Conservation (phyloP, 225 moss, liverwort and hornwort genomes). For the Bryoerythrophyllum caledonicum region DNA sequence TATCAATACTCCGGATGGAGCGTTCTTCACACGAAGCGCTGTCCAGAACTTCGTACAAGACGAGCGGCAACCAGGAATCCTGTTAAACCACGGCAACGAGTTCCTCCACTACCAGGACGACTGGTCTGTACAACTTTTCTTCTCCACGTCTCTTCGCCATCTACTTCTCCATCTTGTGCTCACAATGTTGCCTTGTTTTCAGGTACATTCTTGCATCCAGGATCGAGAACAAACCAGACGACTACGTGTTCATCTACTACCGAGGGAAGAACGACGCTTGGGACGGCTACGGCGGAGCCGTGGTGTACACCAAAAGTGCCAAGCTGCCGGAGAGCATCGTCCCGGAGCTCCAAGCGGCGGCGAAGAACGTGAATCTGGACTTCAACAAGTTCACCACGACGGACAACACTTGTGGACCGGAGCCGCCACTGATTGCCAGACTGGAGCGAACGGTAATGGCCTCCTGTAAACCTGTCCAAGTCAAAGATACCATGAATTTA, state of each 20-base stretch:
- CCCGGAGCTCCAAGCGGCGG: conserved; percentile 67
- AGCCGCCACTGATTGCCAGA: conserved; percentile 76
- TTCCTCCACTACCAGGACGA: conserved; percentile 97
- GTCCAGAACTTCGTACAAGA: conserved; percentile 87
- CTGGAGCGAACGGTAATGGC: conserved; percentile 64
- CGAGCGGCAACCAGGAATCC: conserved; percentile 59
- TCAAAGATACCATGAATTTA: too few species aligned
- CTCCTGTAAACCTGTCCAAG: background rate
- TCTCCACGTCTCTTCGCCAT: background rate
- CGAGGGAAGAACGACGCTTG: conserved; percentile 96
- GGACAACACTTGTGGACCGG: conserved; percentile 85
- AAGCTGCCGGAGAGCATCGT: conserved; percentile 70
- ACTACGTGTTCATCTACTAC: conserved; percentile 83
- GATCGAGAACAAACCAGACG: conserved; percentile 69
- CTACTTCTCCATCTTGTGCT: background rate
- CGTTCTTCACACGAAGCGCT: conserved; percentile 77
- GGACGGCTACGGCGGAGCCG: conserved; percentile 99
- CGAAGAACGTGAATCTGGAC: conserved; percentile 69
- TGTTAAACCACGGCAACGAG: conserved; percentile 88
- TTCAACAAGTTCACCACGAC: conserved; percentile 84
- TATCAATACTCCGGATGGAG: conserved; percentile 91
- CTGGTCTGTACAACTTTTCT: conserved; percentile 50
- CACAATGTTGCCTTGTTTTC: conserved; percentile 5
- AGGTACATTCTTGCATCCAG: conserved; percentile 76
- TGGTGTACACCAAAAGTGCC: conserved; percentile 77